phyloP scores from a whole-genome alignment of 371 early-diverging fungal genomes.

The Lichtheimia ornata region DNA sequence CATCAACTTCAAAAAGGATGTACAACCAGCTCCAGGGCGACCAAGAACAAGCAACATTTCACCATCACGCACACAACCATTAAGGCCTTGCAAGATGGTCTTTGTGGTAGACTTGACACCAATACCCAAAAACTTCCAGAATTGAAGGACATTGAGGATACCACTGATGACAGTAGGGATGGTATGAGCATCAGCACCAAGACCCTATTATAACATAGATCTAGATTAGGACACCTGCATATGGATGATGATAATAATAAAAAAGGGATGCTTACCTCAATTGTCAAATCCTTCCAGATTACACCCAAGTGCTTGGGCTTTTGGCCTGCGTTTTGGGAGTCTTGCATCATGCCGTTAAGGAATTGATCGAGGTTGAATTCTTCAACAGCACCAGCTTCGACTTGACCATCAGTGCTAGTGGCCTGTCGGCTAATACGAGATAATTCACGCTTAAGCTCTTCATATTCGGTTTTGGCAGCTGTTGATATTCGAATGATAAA shows the following conservation, averaged over 20 bases:
- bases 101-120: conserved; percentile 10
- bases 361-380: conserved; percentile 38
- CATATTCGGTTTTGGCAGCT: conserved; percentile 44
- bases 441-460: conserved; percentile 45
- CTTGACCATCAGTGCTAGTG: conserved; percentile 5
- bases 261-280: conserved; percentile 18
- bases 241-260: too few species aligned
- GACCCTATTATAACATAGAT: conserved; percentile 19
- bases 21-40: conserved; percentile 73
- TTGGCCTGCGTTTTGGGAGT: conserved; percentile 18
- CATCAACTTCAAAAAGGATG: conserved; percentile 64
- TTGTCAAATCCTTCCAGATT: conserved; percentile 45
- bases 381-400: conserved; percentile 30
- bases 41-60: conserved; percentile 77
- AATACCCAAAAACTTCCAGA: conserved; percentile 28
- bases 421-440: conserved; percentile 35
- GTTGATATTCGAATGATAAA: neutral
- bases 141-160: conserved; percentile 19
- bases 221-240: too few species aligned
- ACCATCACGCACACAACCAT: conserved; percentile 64
- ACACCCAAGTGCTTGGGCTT: conserved; percentile 48
- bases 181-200: conserved; percentile 40
- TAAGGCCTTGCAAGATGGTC: conserved; percentile 51
- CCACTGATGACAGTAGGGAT: conserved; percentile 31
- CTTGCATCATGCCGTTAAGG: conserved; percentile 18